Percentiles rank a stretch among this genome's conserved stretches.
Evolutionary conservation across 2,329 filamentous ascomycete genomes (phyloP).

Genomic region (Penicillium janthinellum): DNA sequence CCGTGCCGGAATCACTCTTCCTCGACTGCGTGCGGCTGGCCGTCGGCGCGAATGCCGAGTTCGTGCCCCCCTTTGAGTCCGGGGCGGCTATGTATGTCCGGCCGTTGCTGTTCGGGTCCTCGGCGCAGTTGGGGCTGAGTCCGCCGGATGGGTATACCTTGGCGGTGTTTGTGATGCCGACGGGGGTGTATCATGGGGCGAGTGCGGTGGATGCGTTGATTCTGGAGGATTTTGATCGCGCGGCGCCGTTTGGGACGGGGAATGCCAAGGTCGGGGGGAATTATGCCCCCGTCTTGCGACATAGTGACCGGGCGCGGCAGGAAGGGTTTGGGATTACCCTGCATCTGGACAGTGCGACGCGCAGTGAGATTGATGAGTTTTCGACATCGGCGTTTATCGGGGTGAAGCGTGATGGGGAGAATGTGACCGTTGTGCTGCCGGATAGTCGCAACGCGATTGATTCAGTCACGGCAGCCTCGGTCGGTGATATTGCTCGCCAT

Average conservation of each 20-base stretch:
- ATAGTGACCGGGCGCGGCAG: slow-evolving; percentile 76
- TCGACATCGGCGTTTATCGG: slow-evolving; percentile 93
- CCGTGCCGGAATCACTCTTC: slow-evolving; percentile 76
- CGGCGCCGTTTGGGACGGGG: slow-evolving; percentile 87
- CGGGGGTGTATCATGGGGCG: slow-evolving; percentile 89
- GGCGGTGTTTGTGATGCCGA: slow-evolving; percentile 84
- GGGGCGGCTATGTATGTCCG: slow-evolving; percentile 92
- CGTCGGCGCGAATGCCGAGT: slow-evolving; percentile 85
- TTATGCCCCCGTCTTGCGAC: slow-evolving; percentile 87
- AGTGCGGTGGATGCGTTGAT: slow-evolving; percentile 86
- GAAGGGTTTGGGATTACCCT: slow-evolving; percentile 92
- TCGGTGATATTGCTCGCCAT: slow-evolving; percentile 71
- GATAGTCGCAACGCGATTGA: slow-evolving; percentile 86
- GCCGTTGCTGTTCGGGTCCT: slow-evolving; percentile 83
- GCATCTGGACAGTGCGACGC: slow-evolving; percentile 82
- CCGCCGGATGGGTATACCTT: slow-evolving; percentile 93
- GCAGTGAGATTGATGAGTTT: slow-evolving; percentile 91
- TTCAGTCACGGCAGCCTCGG: slow-evolving; percentile 78
- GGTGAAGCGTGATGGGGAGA: slow-evolving; percentile 60
- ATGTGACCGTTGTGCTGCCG: slow-evolving; percentile 78
- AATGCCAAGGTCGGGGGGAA: slow-evolving; percentile 95
- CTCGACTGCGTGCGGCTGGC: slow-evolving; percentile 74
- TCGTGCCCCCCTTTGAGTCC: slow-evolving; percentile 84
- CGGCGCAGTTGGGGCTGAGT: slow-evolving; percentile 80
- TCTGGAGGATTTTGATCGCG: slow-evolving; percentile 88